A percentile compares a stretch with the other conserved stretches of the same genome.
These are phyloP conservation scores for Senna siamea DNA, from an alignment of 306 rosid genomes.

Conservation along the genomic window DNA sequence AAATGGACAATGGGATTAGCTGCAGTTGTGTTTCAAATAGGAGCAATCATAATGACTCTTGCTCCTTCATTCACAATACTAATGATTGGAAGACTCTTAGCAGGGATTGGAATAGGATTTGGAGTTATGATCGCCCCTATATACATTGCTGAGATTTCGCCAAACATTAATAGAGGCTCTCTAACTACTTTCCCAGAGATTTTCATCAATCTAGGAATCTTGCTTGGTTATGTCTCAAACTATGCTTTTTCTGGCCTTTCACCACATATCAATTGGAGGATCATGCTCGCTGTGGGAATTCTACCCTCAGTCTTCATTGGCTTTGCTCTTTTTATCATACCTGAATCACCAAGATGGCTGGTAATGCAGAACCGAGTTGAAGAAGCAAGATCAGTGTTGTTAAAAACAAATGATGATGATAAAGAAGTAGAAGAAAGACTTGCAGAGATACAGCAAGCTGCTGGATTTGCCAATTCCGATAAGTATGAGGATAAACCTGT, in stretches of 20 bases:
- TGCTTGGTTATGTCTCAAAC: conserved; percentile 80
- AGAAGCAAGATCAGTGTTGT: conserved; percentile 73
- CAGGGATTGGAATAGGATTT: conserved; percentile 82
- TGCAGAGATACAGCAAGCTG: conserved; percentile 68
- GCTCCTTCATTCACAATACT: conserved; percentile 67
- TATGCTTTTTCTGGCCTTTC: conserved; percentile 77
- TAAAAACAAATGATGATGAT: conserved; percentile 70
- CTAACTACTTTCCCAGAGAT: conserved; percentile 86
- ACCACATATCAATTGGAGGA: conserved; percentile 73
- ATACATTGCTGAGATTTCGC: conserved; percentile 84
- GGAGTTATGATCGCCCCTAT: conserved; percentile 79
- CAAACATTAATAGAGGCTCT: conserved; percentile 66
- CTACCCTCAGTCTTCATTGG: conserved; percentile 75
- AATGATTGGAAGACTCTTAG: conserved; percentile 70
- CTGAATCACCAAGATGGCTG: conserved; percentile 89
- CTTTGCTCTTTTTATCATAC: conserved; percentile 74
- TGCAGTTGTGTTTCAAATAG: conserved; percentile 65
- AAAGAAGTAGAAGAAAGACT: conserved; percentile 78
- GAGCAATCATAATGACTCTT: conserved; percentile 67
- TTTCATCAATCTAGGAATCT: conserved; percentile 69
- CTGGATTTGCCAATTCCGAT: conserved; percentile 51
- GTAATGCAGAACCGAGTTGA: conserved; percentile 67
- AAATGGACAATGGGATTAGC: conserved; percentile 87
- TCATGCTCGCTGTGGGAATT: conserved; percentile 87
- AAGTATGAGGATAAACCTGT: conserved; percentile 62